Base-by-base conservation (phyloP, 192 early-diverging fungal species). In the Coemansia sp. region DNA sequence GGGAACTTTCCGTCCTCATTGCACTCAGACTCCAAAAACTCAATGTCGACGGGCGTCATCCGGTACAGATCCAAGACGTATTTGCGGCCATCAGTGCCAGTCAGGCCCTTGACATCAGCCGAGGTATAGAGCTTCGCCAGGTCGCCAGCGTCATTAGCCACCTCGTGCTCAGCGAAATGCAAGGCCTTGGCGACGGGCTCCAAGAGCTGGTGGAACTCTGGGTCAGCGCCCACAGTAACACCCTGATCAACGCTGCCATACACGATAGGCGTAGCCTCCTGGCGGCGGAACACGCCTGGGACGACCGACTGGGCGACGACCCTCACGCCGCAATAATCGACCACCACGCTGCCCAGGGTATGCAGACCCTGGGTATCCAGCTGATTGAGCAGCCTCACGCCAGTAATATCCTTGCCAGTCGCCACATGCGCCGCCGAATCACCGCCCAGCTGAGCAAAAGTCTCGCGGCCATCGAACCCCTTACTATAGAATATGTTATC, bases 401-500 rank as follows among this genome's bases (percentile, higher is more conserved):
- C 96, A 50, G 95, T 93, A 66, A 99, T 85, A 78, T 99, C 97
- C 85, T 99, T 99, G 31, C 92, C 90, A 9, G 96, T 94, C 15
- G 94, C 92, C 43, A 95, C 96, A 65, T 97, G 95, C 2, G 94
- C 91, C 13, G 95, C 97, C 38, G 89, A 95, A 69, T 91, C 88
- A 20, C 94, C 95, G 66, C 97, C 97, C 13, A 94, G 75, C 15
- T 81, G 85, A 40, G 92, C 87, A 70, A 95, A 96, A 0, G 87
- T 90, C 62, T 94, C 95, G 66, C 92, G 88, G 24, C 92, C 89
- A 82, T 98, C 97, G 61, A 90, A 92, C 7, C 89, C 95, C 74
- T 89, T 94, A 84, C 83, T 94, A 82, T 93, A 97, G 76, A 99
- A 98, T 53, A 99, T 97, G 75, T 96, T 97, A 86, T 96, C 97